Evolutionary conservation across 108 stramenopile species (phyloP).

Genomic region (Cyclostephanos invisitatus): DNA sequence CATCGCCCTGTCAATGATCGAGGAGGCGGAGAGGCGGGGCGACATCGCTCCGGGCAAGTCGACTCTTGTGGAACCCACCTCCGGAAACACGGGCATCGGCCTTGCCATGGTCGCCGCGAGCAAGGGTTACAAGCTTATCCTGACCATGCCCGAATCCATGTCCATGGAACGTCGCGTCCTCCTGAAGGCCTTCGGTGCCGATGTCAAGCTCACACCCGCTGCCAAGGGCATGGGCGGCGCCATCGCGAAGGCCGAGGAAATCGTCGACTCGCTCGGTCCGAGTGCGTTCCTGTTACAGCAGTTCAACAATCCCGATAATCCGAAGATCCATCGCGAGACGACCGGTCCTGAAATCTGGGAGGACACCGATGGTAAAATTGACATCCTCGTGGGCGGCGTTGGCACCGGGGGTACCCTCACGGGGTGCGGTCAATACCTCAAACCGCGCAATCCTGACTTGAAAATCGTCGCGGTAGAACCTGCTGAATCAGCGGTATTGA

Average conservation of each 20-base stretch:
- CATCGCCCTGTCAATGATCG: slow-evolving; percentile 82
- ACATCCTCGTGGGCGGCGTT: slow-evolving; percentile 85
- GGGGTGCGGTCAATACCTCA: slow-evolving; percentile 75
- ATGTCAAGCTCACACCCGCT: slow-evolving; percentile 77
- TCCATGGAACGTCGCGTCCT: slow-evolving; percentile 87
- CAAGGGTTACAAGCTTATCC: slow-evolving; percentile 84
- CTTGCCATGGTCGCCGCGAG: slow-evolving; percentile 90
- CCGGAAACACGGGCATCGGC: slow-evolving; percentile 90
- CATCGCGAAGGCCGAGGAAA: slow-evolving; percentile 73
- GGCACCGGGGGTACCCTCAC: slow-evolving; percentile 87
- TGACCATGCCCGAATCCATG: slow-evolving; percentile 92
- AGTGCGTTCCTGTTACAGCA: slow-evolving; percentile 82
- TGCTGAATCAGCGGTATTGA: slow-evolving; percentile 63
- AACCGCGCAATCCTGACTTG: slow-evolving; percentile 66
- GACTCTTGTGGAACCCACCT: slow-evolving; percentile 86
- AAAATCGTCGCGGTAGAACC: slow-evolving; percentile 82
- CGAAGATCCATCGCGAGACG: slow-evolving; percentile 82
- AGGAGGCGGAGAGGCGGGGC: slow-evolving; percentile 83
- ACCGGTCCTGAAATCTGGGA: slow-evolving; percentile 84
- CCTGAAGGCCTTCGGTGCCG: slow-evolving; percentile 80
- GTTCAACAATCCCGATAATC: slow-evolving; percentile 95
- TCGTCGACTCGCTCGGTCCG: slow-evolving; percentile 51
- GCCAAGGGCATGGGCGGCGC: slow-evolving; percentile 88
- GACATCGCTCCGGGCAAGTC: slow-evolving; percentile 78
- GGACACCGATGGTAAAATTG: slow-evolving; percentile 78